Evolutionary conservation across 2,329 filamentous ascomycete genomes (phyloP).

Genomic region (Aspergillus flavus): DNA sequence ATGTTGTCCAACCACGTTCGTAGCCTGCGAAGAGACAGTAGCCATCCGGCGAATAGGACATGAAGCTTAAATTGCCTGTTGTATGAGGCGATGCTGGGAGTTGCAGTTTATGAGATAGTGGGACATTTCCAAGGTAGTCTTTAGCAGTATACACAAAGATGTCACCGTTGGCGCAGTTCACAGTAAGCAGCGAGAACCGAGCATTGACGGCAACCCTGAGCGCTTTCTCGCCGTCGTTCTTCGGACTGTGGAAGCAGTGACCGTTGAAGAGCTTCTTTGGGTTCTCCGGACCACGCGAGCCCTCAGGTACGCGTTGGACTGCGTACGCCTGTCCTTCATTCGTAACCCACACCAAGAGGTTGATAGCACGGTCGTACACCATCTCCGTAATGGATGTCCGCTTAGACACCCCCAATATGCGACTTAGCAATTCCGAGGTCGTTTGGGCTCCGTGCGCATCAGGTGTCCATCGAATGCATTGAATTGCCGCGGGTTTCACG

Average conservation of each 20-base stretch:
- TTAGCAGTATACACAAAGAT: slow-evolving; percentile 89
- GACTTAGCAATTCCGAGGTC: slow-evolving; percentile 83
- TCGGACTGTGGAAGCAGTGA: slow-evolving; percentile 83
- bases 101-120: slow-evolving; percentile 76
- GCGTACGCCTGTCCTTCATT: slow-evolving; percentile 86
- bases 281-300: slow-evolving; percentile 47
- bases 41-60: slow-evolving; percentile 90
- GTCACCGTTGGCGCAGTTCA: slow-evolving; percentile 77
- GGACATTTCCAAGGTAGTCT: slow-evolving; percentile 92
- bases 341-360: slow-evolving; percentile 88
- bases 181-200: slow-evolving; percentile 87
- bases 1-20: slow-evolving; percentile 88
- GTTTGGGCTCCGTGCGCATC: slow-evolving; percentile 82
- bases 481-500: slow-evolving; percentile 86
- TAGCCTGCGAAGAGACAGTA: slow-evolving; percentile 96
- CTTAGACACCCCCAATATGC: slow-evolving; percentile 83
- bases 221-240: slow-evolving; percentile 62
- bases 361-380: slow-evolving; percentile 95
- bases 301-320: slow-evolving; percentile 68
- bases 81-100: slow-evolving; percentile 67
- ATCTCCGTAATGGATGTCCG: slow-evolving; percentile 78
- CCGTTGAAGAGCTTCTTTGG: slow-evolving; percentile 78
- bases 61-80: slow-evolving; percentile 71
- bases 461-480: slow-evolving; percentile 93
- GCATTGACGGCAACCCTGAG: slow-evolving; percentile 85